A percentile compares a stretch with the other conserved stretches of the same genome.
These are phyloP conservation scores for Boletus subcaerulescens DNA, from an alignment of 768 basidiomycete species.

Conservation along the genomic window DNA sequence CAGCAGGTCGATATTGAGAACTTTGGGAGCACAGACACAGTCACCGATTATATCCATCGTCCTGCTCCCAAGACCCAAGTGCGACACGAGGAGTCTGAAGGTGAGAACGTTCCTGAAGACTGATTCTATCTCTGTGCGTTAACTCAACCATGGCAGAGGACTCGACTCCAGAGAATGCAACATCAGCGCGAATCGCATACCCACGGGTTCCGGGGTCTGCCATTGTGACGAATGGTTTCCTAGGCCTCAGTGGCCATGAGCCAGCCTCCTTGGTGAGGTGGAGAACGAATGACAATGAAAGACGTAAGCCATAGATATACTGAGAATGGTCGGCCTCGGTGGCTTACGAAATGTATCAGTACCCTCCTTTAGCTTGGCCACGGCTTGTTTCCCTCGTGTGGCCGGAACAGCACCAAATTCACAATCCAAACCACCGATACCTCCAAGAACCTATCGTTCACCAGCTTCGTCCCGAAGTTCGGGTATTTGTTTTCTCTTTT, in stretches of 20 bases:
- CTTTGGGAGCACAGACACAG: conserved; percentile 4
- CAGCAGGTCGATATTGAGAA: conserved; percentile 22
- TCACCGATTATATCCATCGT: not conserved
- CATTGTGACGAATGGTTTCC: not conserved
- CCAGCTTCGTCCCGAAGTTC: not conserved
- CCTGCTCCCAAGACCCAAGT: not conserved
- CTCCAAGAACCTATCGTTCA: not conserved
- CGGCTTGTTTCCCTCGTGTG: conserved; percentile 6
- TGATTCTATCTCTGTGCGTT: not conserved
- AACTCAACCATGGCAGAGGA: conserved; percentile 3
- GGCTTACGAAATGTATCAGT: conserved; percentile 3
- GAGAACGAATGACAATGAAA: not conserved
- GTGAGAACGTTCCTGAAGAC: conserved; percentile 2
- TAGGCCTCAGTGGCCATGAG: not conserved
- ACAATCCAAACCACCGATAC: not conserved
- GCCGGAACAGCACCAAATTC: not conserved
- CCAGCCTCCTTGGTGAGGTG: not conserved
- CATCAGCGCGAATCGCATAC: not conserved
- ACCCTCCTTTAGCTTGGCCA: conserved; percentile 12
- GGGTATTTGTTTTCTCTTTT: conserved; percentile 6
- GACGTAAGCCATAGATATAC: conserved; percentile 12
- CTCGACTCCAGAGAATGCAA: not conserved
- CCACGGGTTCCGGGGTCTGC: not conserved
- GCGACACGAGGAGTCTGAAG: not conserved
- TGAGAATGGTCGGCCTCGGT: not conserved